These are phyloP conservation scores for Pythium dissimile DNA, from an alignment of 352 stramenopile genomes.

Conservation along the genomic window DNA sequence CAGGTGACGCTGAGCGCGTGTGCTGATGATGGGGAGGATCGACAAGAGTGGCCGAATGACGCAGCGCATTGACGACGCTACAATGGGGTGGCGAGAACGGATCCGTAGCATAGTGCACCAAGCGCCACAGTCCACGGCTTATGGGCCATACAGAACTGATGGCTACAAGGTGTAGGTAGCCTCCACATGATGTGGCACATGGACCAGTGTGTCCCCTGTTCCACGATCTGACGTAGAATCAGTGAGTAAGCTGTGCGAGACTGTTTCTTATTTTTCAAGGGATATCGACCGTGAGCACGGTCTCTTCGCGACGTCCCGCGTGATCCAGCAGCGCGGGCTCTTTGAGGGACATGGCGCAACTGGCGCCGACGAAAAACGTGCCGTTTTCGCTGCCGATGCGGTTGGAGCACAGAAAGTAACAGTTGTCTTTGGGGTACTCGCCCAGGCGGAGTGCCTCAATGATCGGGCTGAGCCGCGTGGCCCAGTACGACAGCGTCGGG, in stretches of 20 bases:
- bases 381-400: conserved; percentile 73
- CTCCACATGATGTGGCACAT: too few relatives aligned
- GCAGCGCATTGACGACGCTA: neutral
- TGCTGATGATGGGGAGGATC: neutral
- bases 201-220: too few relatives aligned
- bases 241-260: too few relatives aligned
- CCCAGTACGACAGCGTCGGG: conserved; percentile 73
- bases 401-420: conserved; percentile 77
- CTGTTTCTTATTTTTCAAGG: conserved; percentile 19
- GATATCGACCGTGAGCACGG: conserved; percentile 53
- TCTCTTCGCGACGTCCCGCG: conserved; percentile 52
- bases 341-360: conserved; percentile 65
- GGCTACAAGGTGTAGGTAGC: too few relatives aligned
- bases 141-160: too few relatives aligned
- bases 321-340: conserved; percentile 45
- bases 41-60: neutral
- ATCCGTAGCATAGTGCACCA: too few relatives aligned
- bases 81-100: neutral
- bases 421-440: conserved; percentile 46
- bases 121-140: too few relatives aligned
- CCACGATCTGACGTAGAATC: neutral
- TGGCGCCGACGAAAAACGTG: conserved; percentile 79
- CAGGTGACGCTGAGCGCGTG: conserved; percentile 7
- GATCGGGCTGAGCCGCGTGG: conserved; percentile 54
- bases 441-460: conserved; percentile 34